These are phyloP conservation scores for Austroboletus rostrupii DNA, from an alignment of 1,284 basidiomycete genomes.

Conservation along the genomic window DNA sequence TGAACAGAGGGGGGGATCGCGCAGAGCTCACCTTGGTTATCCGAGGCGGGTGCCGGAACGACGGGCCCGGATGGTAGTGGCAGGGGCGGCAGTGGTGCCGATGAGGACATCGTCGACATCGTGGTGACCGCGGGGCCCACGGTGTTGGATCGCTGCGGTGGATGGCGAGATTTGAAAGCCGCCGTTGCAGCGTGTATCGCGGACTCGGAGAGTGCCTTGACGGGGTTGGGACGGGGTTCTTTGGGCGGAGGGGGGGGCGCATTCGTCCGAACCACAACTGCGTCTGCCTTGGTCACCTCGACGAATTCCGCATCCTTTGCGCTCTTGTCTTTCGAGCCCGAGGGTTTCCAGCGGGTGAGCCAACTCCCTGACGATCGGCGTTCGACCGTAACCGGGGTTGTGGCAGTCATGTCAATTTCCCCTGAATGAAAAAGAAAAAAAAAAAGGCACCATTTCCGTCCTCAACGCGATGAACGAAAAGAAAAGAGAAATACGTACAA, in stretches of 20 bases:
- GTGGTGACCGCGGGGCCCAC: constrained; percentile 23
- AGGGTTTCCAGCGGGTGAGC: constrained; percentile 49
- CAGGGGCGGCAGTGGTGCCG: constrained; percentile 15
- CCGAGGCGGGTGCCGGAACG: constrained; percentile 10
- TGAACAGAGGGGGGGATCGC: background rate
- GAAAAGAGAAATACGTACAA: constrained; percentile 45
- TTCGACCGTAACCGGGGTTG: constrained; percentile 58
- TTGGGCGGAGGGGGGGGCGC: constrained; percentile 25
- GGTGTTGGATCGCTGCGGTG: constrained; percentile 29
- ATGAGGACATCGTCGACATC: constrained; percentile 6
- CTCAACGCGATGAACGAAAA: background rate
- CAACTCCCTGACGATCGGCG: constrained; percentile 49
- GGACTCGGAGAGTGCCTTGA: constrained; percentile 30
- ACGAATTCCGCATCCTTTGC: constrained; percentile 23
- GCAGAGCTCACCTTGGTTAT: constrained; percentile 17
- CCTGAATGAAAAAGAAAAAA: constrained; percentile 38
- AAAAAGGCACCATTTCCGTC: background rate
- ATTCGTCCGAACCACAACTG: no score
- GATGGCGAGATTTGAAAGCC: constrained; percentile 25
- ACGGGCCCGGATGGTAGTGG: constrained; percentile 12
- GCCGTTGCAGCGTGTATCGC: constrained; percentile 27
- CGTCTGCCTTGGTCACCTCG: constrained; percentile 22
- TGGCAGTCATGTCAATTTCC: constrained; percentile 53
- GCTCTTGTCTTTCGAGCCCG: constrained; percentile 23
- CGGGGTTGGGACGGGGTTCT: constrained; percentile 31